Evolutionary conservation across 2,329 filamentous ascomycete genomes (phyloP), one percentile per base, ranked within the genome.

Genomic region (Clonostachys byssicola): DNA sequence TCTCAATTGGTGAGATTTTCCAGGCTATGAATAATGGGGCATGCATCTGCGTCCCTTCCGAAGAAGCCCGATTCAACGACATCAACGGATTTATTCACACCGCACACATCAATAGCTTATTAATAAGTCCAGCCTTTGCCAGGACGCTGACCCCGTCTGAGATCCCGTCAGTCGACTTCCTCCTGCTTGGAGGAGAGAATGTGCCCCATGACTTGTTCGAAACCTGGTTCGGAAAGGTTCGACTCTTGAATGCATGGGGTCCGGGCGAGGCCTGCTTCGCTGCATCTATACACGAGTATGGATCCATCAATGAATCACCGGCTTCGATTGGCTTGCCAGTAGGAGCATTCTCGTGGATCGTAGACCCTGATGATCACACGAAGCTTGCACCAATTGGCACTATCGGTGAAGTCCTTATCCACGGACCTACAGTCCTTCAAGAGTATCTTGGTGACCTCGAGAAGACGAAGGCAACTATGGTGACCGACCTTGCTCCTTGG

Each of bases 1-100:
- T 68, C 3, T 68, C 66, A 36, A 56, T 78, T 7, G 47, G 67
- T 3, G 75, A 78, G 47, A 70, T 71, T 2, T 62, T 78, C 34
- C 65, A 69, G 7, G 65, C 73, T 0, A 63, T 81, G 0, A 66
- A 73, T 16, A 59, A 67, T 23, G 70, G 70, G 17, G 69, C 65
- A 5, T 66, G 63, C 16, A 52, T 73, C 1, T 71, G 68, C 23
- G 58, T 72, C 2, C 65, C 68, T 0, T 63, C 60, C 2, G 65
- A 71, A n/a, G 55, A 60, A 34, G 40, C 6, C 5, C 16, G 42
- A 12, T n/a, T 43, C 34, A 14, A 33, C 13, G 42, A 17, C 6
- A 13, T 43, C 12, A 3, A 18, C 3, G 23, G 34, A 20, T 43
- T 43, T 16, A 34, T 34, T 16, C 23, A 5, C 10, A 30, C 16